Evolutionary conservation across 2,329 filamentous ascomycete species (phyloP).

Genomic region (Alternaria infectoria): DNA sequence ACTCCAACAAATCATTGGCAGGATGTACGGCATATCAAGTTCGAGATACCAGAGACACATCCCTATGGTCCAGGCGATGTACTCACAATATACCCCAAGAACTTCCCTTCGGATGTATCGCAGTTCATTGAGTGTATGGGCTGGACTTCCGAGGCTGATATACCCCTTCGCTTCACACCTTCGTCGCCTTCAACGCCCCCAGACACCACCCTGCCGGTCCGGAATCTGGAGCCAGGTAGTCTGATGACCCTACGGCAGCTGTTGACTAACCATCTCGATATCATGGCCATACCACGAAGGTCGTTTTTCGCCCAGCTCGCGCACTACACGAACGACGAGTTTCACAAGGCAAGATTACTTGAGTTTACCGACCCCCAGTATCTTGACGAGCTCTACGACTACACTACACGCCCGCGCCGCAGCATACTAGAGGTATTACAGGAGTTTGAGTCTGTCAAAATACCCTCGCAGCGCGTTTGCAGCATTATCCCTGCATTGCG

Average conservation of each 20-base stretch:
- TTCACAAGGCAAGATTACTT: constrained; percentile 79
- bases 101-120: constrained; percentile 81
- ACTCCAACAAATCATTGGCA: constrained; percentile 86
- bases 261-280: constrained; percentile 82
- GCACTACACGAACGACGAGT: constrained; percentile 73
- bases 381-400: constrained; percentile 93
- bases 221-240: constrained; percentile 47
- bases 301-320: constrained; percentile 82
- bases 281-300: constrained; percentile 86
- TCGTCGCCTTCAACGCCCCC: constrained; percentile 37
- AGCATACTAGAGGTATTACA: constrained; percentile 91
- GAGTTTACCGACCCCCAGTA: constrained; percentile 83
- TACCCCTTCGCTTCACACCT: constrained; percentile 62
- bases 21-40: constrained; percentile 82
- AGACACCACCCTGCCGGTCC: constrained; percentile 47
- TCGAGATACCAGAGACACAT: constrained; percentile 56
- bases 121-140: constrained; percentile 77
- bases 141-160: constrained; percentile 78
- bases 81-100: constrained; percentile 83
- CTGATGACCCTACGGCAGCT: constrained; percentile 73
- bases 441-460: constrained; percentile 83
- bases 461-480: constrained; percentile 76
- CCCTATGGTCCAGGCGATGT: constrained; percentile 76
- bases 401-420: constrained; percentile 86
- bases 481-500: constrained; percentile 80